A percentile compares a stretch with the other conserved stretches of the same genome.
These are phyloP conservation scores for Incumbomyces lentus DNA, from an alignment of 2,329 filamentous ascomycete genomes.

Conservation along the genomic window DNA sequence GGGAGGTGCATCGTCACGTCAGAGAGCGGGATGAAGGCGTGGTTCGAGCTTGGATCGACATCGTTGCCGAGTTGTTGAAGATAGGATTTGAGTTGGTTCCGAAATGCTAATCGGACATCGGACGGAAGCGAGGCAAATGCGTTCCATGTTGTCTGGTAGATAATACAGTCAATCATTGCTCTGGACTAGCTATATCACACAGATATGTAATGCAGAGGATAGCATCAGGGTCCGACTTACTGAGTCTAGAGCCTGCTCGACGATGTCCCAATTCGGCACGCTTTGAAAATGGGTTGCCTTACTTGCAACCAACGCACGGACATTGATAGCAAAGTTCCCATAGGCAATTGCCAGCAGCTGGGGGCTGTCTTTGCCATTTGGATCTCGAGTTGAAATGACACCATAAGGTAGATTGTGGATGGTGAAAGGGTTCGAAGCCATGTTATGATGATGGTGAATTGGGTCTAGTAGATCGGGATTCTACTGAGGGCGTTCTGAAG, in stretches of 20 bases:
- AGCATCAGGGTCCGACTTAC: background rate
- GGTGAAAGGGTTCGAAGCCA: slow-evolving; percentile 7
- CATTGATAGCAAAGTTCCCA: slow-evolving; percentile 9
- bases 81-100: background rate
- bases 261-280: background rate
- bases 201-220: background rate
- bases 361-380: background rate
- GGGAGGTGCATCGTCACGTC: slow-evolving; percentile 10
- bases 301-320: background rate
- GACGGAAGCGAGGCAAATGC: slow-evolving; percentile 9
- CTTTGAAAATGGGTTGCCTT: slow-evolving; percentile 2
- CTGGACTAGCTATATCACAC: background rate
- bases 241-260: background rate
- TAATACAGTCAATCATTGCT: background rate
- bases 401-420: slow-evolving; percentile 11
- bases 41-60: background rate
- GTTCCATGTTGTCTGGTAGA: slow-evolving; percentile 6
- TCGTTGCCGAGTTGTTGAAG: background rate
- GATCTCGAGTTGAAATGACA: slow-evolving; percentile 7
- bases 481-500: no score
- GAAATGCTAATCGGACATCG: background rate
- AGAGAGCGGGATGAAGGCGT: slow-evolving; percentile 1
- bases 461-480: no score
- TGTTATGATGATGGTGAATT: background rate
- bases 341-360: slow-evolving; percentile 8